Evolutionary conservation across 768 basidiomycete species (phyloP).

Genomic region (Boletellus sp.): DNA sequence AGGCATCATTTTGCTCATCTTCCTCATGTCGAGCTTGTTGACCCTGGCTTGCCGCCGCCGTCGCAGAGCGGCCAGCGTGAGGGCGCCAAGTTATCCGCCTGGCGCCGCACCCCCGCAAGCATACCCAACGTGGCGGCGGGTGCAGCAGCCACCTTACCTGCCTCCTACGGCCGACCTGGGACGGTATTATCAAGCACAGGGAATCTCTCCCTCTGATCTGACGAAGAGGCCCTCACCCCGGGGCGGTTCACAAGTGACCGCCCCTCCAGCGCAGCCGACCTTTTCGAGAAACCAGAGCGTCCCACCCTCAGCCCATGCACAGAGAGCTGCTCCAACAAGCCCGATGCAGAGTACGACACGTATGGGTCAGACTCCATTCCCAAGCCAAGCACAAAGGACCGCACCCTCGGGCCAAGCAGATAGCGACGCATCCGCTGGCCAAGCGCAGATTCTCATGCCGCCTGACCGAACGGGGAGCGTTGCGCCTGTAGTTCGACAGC

Average conservation of each 20-base stretch:
- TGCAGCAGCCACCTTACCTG: neutral
- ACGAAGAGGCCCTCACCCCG: neutral
- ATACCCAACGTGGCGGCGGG: constrained; percentile 9
- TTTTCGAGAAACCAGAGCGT: neutral
- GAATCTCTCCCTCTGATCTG: neutral
- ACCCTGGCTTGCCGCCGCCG: constrained; percentile 6
- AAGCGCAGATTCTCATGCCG: neutral
- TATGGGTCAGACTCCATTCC: neutral
- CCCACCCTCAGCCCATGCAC: neutral
- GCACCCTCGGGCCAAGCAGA: neutral
- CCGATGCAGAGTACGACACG: neutral
- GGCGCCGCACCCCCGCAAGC: neutral
- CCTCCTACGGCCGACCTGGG: neutral
- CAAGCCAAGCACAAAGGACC: neutral
- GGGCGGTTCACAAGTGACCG: neutral
- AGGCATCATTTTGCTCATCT: constrained; percentile 12
- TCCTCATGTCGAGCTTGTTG: constrained; percentile 8
- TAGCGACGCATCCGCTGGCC: neutral
- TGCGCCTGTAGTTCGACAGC: neutral
- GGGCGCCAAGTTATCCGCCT: neutral
- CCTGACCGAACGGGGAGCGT: neutral
- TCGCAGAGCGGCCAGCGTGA: neutral
- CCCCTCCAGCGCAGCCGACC: neutral
- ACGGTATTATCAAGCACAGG: constrained; percentile 6
- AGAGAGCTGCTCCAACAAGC: neutral